Percentiles rank a stretch among this genome's conserved stretches.
phyloP scores from a whole-genome alignment of 148 eudicot species.

The Persicaria maculosa region DNA sequence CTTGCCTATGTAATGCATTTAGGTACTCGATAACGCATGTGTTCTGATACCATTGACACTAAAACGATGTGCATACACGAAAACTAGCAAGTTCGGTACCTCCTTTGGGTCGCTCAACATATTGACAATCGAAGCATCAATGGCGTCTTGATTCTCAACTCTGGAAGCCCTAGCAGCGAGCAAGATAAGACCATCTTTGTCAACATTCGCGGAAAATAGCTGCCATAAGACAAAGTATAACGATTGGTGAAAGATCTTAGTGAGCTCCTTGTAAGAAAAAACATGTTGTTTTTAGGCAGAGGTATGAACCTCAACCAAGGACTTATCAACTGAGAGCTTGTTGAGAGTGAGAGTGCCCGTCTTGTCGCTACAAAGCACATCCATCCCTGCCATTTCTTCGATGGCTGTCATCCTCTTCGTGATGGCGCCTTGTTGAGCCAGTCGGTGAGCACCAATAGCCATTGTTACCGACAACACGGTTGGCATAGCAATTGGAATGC shows the following conservation, averaged over 20 bases:
- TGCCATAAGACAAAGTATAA: conserved; percentile 5
- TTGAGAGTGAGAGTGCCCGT: conserved; percentile 82
- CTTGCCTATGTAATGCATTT: conserved; percentile 44
- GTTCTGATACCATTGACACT: neutral
- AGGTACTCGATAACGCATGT: neutral
- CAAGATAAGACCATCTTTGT: conserved; percentile 44
- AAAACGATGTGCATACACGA: neutral
- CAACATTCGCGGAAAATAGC: conserved; percentile 32
- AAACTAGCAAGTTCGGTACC: conserved; percentile 23
- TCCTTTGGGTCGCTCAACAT: conserved; percentile 68
- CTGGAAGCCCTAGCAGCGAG: conserved; percentile 72
- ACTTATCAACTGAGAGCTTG: conserved; percentile 67
- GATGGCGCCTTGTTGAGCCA: conserved; percentile 76
- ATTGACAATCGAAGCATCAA: conserved; percentile 65
- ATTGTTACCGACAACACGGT: conserved; percentile 76
- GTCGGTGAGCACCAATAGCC: conserved; percentile 76
- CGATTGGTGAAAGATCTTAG: neutral
- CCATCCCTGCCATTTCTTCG: conserved; percentile 93
- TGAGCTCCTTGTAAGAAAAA: neutral
- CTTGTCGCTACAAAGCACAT: conserved; percentile 83
- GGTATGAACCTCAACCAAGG: conserved; percentile 45
- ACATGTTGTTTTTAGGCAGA: neutral
- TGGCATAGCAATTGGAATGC: conserved; percentile 88
- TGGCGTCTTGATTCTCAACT: conserved; percentile 76
- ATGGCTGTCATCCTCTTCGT: conserved; percentile 92